Evolutionary conservation across 257 asterid species (phyloP).

Genomic region (Phtheirospermum japonicum): DNA sequence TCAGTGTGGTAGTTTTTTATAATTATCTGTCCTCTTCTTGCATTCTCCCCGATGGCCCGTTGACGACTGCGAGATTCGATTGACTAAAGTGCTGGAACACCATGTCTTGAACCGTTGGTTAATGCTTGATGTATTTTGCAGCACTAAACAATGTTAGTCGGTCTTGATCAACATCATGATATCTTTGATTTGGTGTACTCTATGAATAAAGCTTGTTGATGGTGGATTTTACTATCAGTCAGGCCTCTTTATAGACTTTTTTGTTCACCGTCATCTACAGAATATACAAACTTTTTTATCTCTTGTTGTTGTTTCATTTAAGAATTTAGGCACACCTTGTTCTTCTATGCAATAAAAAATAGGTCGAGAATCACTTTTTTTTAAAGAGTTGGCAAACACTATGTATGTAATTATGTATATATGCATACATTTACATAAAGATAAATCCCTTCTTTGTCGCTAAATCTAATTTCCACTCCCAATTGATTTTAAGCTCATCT

Average conservation of each 20-base stretch:
- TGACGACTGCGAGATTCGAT: not conserved
- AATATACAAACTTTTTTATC: not conserved
- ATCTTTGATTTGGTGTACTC: not conserved
- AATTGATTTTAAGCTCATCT: too few species aligned
- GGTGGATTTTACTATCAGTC: not conserved
- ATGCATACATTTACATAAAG: too few species aligned
- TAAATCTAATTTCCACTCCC: too few species aligned
- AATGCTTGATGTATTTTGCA: not conserved
- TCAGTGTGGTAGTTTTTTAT: not conserved
- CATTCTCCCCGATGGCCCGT: not conserved
- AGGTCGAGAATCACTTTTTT: too few species aligned
- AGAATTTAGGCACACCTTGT: too few species aligned
- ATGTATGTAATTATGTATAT: too few species aligned
- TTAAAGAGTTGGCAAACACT: too few species aligned
- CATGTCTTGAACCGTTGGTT: not conserved
- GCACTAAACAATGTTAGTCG: not conserved
- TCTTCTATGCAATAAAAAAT: too few species aligned
- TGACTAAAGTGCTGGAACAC: not conserved
- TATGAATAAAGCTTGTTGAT: not conserved
- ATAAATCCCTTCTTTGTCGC: too few species aligned
- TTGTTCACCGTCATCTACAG: not conserved
- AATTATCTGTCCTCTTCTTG: not conserved
- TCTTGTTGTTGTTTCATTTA: not conserved
- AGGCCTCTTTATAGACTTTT: constrained; percentile 2
- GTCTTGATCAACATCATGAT: not conserved